Percentiles rank a stretch among this genome's conserved stretches.
Evolutionary conservation across 108 stramenopile genomes (phyloP).

Genomic region (Schizochytrium sp.): DNA sequence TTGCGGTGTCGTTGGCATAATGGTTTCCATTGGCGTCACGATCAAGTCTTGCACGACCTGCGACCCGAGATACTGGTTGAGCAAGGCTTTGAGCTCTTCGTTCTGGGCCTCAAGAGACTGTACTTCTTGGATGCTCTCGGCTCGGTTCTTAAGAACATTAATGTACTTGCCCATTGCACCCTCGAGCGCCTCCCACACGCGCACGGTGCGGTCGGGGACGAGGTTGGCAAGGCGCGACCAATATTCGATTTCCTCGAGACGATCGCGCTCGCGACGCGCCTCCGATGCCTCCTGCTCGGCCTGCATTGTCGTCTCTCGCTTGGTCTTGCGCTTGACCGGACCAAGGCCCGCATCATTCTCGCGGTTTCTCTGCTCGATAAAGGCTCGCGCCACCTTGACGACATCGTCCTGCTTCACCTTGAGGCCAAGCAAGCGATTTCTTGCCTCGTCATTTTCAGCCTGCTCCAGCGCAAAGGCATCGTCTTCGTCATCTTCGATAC

Average conservation of each 20-base stretch:
- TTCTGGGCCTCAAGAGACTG: constrained; percentile 43
- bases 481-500: constrained; percentile 26
- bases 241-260: constrained; percentile 27
- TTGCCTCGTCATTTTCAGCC: background rate
- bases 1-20: background rate
- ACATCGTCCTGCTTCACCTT: constrained; percentile 48
- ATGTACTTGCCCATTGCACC: constrained; percentile 31
- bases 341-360: background rate
- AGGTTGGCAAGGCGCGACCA: constrained; percentile 30
- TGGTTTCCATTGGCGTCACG: constrained; percentile 48
- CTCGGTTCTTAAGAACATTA: constrained; percentile 30
- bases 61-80: constrained; percentile 51
- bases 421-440: background rate
- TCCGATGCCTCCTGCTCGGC: background rate
- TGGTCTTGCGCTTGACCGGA: constrained; percentile 25
- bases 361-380: constrained; percentile 42
- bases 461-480: constrained; percentile 19
- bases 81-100: constrained; percentile 42
- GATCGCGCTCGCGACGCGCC: constrained; percentile 20
- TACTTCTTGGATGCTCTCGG: constrained; percentile 30
- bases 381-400: constrained; percentile 31
- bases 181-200: constrained; percentile 47
- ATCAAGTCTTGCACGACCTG: constrained; percentile 51
- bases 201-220: constrained; percentile 4
- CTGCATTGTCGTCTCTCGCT: constrained; percentile 13